Base-by-base conservation (phyloP, 2,329 filamentous ascomycete genomes). In the Canariomyces notabilis region DNA sequence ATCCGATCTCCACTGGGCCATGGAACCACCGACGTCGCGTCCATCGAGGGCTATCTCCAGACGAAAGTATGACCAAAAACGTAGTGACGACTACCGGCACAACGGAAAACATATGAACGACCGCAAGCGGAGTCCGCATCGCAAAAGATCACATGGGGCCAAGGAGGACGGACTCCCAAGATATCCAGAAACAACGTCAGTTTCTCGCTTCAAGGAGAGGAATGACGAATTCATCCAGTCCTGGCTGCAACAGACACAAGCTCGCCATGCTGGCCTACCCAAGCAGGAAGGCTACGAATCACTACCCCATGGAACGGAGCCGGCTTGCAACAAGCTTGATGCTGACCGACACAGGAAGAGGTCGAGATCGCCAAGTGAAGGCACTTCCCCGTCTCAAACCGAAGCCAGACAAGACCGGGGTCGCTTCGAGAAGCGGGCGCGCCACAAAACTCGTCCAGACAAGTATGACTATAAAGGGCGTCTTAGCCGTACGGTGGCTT, bases 391-490 rank as follows among this genome's bases (percentile, higher is more conserved):
- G 19, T 59, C 54, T 23, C 53, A 48, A 2, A 46, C 51, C 32
- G 50, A 51, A 37, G 46, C 42, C 20, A 40, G 20, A 31, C 44
- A 41, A 36, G 26, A 11, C 33, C 44, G 44, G 8, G 6, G 42
- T 32, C 44, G 53, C 12, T 81, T 74, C 46, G 70, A 77, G 44
- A 79, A 71, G 55, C 67, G 67, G 37, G 63, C 71, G 15, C 72
- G 82, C 23, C 67, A 73, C 52, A 85, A 76, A 61, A 82, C 77
- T 14, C 73, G 70, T 41, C 64, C 69, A 19, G 73, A 79, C 55
- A 74, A 71, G 26, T 83, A 84, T 57, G 71, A 53, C 2, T 49
- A 51, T 32, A 51, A 50, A 20, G 6, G 23, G 2, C 20, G 26
- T 3, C 19, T 5, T 6, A 42, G 8, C 11, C 20, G 23, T 4